Conservation (phyloP, 495 filamentous ascomycete species). For the Hyaloscypha finlandica region DNA sequence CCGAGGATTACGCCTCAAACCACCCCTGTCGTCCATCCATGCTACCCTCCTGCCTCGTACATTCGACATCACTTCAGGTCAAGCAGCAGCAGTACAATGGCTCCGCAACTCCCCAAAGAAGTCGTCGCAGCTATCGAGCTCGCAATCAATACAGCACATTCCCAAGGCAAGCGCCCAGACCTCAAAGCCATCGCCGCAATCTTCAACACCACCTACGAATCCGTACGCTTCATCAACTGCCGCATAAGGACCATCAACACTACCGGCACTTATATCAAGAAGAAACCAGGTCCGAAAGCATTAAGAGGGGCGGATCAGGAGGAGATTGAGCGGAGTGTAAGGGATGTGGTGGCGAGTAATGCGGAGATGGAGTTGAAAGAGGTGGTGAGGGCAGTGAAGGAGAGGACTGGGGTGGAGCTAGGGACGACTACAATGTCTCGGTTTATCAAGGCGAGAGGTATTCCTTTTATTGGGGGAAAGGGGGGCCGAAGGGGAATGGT, state of each 20-base stretch:
- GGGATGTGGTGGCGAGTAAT: not conserved
- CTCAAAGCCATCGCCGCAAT: slow-evolving; percentile 13
- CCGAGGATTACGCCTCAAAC: not conserved
- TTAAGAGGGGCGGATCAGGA: not conserved
- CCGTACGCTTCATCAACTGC: slow-evolving; percentile 12
- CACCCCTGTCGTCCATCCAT: not conserved
- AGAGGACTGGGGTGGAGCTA: slow-evolving; percentile 7
- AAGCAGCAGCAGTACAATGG: slow-evolving; percentile 8
- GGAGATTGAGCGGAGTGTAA: slow-evolving; percentile 8
- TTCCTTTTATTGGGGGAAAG: slow-evolving; percentile 19
- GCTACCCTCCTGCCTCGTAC: not conserved
- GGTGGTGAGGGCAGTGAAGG: slow-evolving; percentile 2
- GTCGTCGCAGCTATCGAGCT: slow-evolving; percentile 21
- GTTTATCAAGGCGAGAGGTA: slow-evolving; percentile 18
- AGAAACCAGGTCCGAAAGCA: slow-evolving; percentile 11
- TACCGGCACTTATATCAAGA: slow-evolving; percentile 12
- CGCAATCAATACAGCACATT: slow-evolving; percentile 17
- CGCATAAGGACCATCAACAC: slow-evolving; percentile 4
- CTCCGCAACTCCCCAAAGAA: slow-evolving; percentile 18
- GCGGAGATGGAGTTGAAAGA: slow-evolving; percentile 16
- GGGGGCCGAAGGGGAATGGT: not conserved
- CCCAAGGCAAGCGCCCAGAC: slow-evolving; percentile 1
- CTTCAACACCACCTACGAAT: slow-evolving; percentile 20
- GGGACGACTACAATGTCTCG: slow-evolving; percentile 13
- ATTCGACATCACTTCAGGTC: not conserved